Evolutionary conservation across 2,329 filamentous ascomycete genomes (phyloP), one percentile per base, ranked within the genome.

Genomic region (Cladosporium sp.): DNA sequence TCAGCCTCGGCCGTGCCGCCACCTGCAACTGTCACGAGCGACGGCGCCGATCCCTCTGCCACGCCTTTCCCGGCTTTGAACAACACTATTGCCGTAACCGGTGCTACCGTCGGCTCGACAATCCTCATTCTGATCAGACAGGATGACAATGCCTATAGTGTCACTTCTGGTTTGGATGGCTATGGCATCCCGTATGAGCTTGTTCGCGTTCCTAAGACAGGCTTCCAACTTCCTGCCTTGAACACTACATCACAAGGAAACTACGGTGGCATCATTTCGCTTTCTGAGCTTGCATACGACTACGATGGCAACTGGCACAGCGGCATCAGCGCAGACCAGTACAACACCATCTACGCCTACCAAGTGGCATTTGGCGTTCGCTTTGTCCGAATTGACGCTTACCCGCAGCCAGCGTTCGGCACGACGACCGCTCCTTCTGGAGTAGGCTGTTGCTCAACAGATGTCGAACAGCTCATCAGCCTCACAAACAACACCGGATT

Each of bases 141-240:
- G 71, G 68, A 79, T 39, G 76, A 77, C 25, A 80, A 83, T 1
- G 83, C 83, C 11, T 76, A 76, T n/a, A 81, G 81, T 32, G 83
- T 82, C 14, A 81, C 79, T 39, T 82, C 81, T 13, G 86, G 86
- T 28, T 79, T 89, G 6, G 83, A 85, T 71, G 85, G 80, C 65
- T 88, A 88, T 70, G 86, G 85, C 32, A 88, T 89, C 67, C 85
- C 86, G 1, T 88, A 81, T 70, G 78, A 87, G 69, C 78, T 82
- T 6, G 70, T 87, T 13, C 68, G 83, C 23, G 84, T 89, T n/a
- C 85, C 85, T 8, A 78, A 85, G 69, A 70, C 73, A 5, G 86
- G 86, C 16, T 76, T 80, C 13, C 69, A 75, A 21, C 81, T 89
- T 28, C 86, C 86, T 1, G 67, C 74, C 0, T 79, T 89, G 39